Evolutionary conservation across 176 grass and related monocot genomes (phyloP), one percentile per base, ranked within the genome.

Genomic region (Urochloa ruziziensis): DNA sequence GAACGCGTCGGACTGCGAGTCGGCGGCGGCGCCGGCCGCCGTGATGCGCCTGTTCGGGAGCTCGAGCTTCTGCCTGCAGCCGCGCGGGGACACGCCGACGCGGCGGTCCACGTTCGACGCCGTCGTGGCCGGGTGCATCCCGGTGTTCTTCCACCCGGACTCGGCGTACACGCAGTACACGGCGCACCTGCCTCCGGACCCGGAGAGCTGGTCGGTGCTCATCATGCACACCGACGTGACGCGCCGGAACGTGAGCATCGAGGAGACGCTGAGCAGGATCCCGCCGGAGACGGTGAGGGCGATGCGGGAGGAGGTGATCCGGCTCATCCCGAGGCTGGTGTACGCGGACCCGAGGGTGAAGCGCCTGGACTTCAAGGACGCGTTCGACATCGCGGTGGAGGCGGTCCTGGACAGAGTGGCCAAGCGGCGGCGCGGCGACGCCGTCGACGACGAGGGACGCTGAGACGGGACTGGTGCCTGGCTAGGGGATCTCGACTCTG

Each of bases 61-160:
- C 66, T 88, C 87, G 10, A 42, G 0, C 2, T 94, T 92, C 75
- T 94, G 93, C 83, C 73, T 94, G 4, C 93, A 92, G 80, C 92
- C 92, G 30, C 87, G 87, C 13, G 89, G 89, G 1, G 92, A 94
- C 65, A 82, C 81, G 0, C 36, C 79, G n/a, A 91, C 89, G 42
- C 88, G 89, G 70, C 67, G 77, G 40, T 94, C 92, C 29, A 82
- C 89, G 70, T 94, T 94, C 79, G 92, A 94, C 80, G 69, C 87
- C 53, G 81, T 94, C 65, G 64, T 94, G 4, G 89, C 89, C 15
- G 89, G 92, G 13, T 94, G 92, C 75, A 85, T 94, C 34, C 92
- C 89, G 2, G 89, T 94, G 51, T 91, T 94, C 60, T 91, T 94
- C 82, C 74, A 82, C 65, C 89, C 87, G 0, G 43, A 76, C 8